Evolutionary conservation across 164 flowering plant species (phyloP), one percentile per base, ranked within the genome.

Genomic region (Magnolia kwangsiensis): DNA sequence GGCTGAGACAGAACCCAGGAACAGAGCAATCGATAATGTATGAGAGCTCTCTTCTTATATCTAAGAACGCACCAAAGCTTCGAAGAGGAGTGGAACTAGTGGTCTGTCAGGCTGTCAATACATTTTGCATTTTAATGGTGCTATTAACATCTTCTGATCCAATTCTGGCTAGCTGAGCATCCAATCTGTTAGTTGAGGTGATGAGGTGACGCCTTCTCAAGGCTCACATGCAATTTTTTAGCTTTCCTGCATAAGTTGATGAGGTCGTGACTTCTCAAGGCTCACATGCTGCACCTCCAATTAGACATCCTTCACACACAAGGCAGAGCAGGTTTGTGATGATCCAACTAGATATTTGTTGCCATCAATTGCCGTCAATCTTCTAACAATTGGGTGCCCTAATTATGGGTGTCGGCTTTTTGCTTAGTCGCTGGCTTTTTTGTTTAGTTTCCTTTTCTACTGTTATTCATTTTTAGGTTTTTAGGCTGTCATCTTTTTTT

Each of bases 81-180:
- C 45, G 7, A 37, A 37, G 45, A 37, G 45, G 45, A 4, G 7
- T 37, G 4, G 45, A 37, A 37, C 4, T 37, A 37, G 7, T 37
- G 45, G 45, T 0, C 45, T 37, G 45, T 37, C 45, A 37, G 45
- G 45, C 45, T 37, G 45, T 37, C 45, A 3, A 37, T 37, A 37
- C 45, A 37, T 37, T 37, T 37, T 37, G 45, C 45, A 27, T 27
- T 27, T 27, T 27, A 27, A 27, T 94, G 99, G 99, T 96, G 75
- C 92, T 96, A 24, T 79, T 94, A 74, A 96, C 99, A 18, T 96
- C 99, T 0, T 91, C 98, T 50, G 98, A 96, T 87, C 96, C 97
- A 69, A 87, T 94, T 75, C 88, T 96, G 77, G 95, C 99, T 58
- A 91, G 29, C 29, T 2, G 29, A 27, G 29, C 29, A 27, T 27